Conservation (phyloP, 2,329 filamentous ascomycete species). For the Berkeleyomyces rouxiae region DNA sequence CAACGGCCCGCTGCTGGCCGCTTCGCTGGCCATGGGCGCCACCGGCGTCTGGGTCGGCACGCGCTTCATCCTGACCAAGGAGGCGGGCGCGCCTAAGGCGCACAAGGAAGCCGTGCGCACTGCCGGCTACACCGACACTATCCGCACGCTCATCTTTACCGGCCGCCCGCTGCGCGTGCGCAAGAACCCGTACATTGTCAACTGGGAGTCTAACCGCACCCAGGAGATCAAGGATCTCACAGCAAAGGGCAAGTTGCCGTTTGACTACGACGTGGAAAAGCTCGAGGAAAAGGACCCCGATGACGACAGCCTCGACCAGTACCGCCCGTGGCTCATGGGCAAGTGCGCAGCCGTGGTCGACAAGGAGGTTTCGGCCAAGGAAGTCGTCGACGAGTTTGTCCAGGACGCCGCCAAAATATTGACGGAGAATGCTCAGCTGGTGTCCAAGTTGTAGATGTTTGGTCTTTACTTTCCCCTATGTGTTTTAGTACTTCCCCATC, state of each 20-base stretch:
- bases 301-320: slow-evolving; percentile 82
- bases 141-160: slow-evolving; percentile 97
- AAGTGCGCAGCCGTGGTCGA: slow-evolving; percentile 89
- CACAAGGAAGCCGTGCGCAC: slow-evolving; percentile 94
- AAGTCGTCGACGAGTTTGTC: slow-evolving; percentile 87
- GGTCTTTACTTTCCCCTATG: not conserved
- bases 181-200: slow-evolving; percentile 80
- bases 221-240: slow-evolving; percentile 88
- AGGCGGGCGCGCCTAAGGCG: slow-evolving; percentile 81
- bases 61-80: slow-evolving; percentile 81
- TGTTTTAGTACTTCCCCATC: not conserved
- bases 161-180: slow-evolving; percentile 86
- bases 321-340: slow-evolving; percentile 85
- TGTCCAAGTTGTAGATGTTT: slow-evolving; percentile 48
- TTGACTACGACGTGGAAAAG: slow-evolving; percentile 86
- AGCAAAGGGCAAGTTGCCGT: slow-evolving; percentile 74
- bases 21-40: slow-evolving; percentile 83
- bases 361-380: slow-evolving; percentile 81
- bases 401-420: slow-evolving; percentile 58
- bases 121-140: slow-evolving; percentile 82
- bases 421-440: slow-evolving; percentile 43
- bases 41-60: slow-evolving; percentile 93
- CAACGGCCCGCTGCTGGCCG: slow-evolving; percentile 80
- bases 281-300: slow-evolving; percentile 49
- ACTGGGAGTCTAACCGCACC: slow-evolving; percentile 89